Evolutionary conservation across 371 early-diverging fungal species (phyloP).

Genomic region (Rhizopus stolonifer): DNA sequence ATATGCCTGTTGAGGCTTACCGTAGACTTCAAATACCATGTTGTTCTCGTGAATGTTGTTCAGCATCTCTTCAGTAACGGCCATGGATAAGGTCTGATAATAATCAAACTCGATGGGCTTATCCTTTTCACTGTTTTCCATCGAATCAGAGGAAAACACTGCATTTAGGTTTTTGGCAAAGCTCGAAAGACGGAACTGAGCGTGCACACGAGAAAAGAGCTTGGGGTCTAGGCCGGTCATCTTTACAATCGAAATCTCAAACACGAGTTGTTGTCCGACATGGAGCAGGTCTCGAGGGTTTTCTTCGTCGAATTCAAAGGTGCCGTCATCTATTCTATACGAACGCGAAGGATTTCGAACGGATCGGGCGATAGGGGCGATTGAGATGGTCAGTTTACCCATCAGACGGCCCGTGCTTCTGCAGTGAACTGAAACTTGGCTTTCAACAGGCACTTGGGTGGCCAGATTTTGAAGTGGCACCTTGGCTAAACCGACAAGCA

Average conservation of each 20-base stretch:
- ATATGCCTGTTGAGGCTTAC: constrained; percentile 40
- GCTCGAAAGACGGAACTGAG: constrained; percentile 69
- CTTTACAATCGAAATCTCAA: constrained; percentile 71
- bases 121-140: background rate
- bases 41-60: constrained; percentile 39
- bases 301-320: constrained; percentile 2
- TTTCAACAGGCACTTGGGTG: constrained; percentile 42
- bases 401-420: constrained; percentile 52
- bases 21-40: constrained; percentile 63
- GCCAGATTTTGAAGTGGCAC: constrained; percentile 54
- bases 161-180: constrained; percentile 45
- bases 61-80: constrained; percentile 39
- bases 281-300: constrained; percentile 17
- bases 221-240: constrained; percentile 66
- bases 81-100: constrained; percentile 55
- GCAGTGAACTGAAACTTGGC: constrained; percentile 52
- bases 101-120: constrained; percentile 50
- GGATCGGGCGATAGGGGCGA: constrained; percentile 45
- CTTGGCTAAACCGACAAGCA: constrained; percentile 63
- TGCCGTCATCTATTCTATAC: constrained; percentile 2
- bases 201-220: constrained; percentile 73
- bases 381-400: constrained; percentile 49
- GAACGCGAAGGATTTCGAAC: constrained; percentile 19
- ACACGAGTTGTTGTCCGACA: constrained; percentile 60
- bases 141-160: constrained; percentile 10